Evolutionary conservation across 257 asterid species (phyloP), one percentile per base, ranked within the genome.

Genomic region (Marsdenia floribunda): DNA sequence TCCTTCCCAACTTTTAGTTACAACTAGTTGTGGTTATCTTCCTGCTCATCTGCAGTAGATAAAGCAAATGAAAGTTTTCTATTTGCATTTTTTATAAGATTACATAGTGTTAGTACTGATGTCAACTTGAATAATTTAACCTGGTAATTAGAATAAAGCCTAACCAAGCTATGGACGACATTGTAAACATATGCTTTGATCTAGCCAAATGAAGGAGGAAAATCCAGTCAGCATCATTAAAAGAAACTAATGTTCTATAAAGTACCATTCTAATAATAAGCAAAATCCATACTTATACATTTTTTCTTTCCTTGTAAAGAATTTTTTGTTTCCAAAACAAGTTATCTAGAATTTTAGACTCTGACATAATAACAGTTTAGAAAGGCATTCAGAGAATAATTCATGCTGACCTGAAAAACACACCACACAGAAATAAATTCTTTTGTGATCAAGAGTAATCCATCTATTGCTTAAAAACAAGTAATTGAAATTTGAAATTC

Each of bases 351-450:
- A 44, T 33, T 71, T 29, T 66, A 49, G 7, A 37, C 21, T 22
- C 37, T 47, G 3, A 73, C 15, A 33, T 14, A 74, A n/a, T 29
- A 49, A 21, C 73, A 3, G 14, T 19, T 52, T 13, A 14, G n/a
- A 74, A 54, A 21, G 70, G 26, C 52, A 75, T 14, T 50, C 64
- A 57, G n/a, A 57, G 33, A 57, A 57, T 57, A 57, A 57, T 57
- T n/a, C 29, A 57, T n/a, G 33, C 33, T 8, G 29, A 57, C 53
- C 37, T 50, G 5, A 53, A 13, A 4, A 13, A 65, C n/a, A 16
- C 57, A 16, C 57, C n/a, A 53, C n/a, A 16, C n/a, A 53, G 0
- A 16, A 5, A 53, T 53, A 15, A 3, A 16, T 52, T 16, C 58
- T 52, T 15, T 52, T 52, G 58, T 15, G 5, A 15, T 52, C 58